phyloP scores from a whole-genome alignment of 2,329 filamentous ascomycete species.

The Aplosporella prunicola region DNA sequence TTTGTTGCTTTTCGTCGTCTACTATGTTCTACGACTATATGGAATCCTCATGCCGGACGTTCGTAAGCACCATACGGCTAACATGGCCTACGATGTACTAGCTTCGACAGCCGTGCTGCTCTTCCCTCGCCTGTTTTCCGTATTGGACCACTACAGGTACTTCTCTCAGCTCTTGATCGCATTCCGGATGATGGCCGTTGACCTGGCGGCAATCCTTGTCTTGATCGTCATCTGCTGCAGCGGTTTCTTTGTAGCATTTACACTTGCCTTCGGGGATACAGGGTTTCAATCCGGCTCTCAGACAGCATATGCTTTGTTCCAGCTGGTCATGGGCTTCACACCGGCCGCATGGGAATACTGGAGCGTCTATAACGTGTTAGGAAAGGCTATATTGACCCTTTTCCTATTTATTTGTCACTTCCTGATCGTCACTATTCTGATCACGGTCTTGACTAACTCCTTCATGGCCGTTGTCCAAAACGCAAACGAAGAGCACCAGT shows the following conservation, averaged over 20 bases:
- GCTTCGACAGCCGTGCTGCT: conserved; percentile 84
- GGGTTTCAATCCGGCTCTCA: conserved; percentile 55
- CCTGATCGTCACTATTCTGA: conserved; percentile 83
- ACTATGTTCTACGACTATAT: conserved; percentile 83
- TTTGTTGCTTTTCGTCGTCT: conserved; percentile 71
- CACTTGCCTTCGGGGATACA: conserved; percentile 62
- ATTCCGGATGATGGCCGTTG: conserved; percentile 87
- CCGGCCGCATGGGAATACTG: conserved; percentile 87
- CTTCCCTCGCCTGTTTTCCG: conserved; percentile 82
- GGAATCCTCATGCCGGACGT: conserved; percentile 74
- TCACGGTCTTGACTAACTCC: conserved; percentile 85
- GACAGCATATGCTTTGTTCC: conserved; percentile 85
- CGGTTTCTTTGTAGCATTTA: conserved; percentile 93
- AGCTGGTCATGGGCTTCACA: conserved; percentile 92
- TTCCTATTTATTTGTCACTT: conserved; percentile 96
- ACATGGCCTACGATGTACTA: conserved; percentile 87
- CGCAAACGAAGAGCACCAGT: conserved; percentile 83
- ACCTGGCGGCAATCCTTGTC: conserved; percentile 74
- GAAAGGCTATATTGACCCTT: conserved; percentile 63
- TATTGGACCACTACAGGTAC: conserved; percentile 90
- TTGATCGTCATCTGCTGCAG: conserved; percentile 82
- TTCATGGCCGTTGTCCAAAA: conserved; percentile 95
- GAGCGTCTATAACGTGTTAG: conserved; percentile 72
- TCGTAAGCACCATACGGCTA: conserved; percentile 58
- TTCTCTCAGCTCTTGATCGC: conserved; percentile 92